Evolutionary conservation across 148 eudicot genomes (phyloP), one percentile per base, ranked within the genome.

Genomic region (Vaccinium myrtillus): DNA sequence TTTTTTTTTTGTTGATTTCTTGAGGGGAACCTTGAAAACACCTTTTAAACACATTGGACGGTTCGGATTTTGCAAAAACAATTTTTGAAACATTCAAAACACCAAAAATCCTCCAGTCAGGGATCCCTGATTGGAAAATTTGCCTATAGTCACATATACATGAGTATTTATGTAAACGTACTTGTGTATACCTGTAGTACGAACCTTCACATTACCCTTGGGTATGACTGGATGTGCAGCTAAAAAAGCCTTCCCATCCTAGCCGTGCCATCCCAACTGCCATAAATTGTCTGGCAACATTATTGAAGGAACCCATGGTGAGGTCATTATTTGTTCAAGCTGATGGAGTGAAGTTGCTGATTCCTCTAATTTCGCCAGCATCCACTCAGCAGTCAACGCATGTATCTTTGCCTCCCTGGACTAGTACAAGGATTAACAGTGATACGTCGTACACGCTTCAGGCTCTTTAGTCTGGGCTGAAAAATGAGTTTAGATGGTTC

Each of bases 321-420:
- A 88, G 99, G 87, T 95, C 98, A 74, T 92, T 93, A 58, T 95
- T 96, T 87, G 96, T 95, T 91, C 93, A 93, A 93, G 90, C 92
- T n/a, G 98, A 96, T 87, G 99, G 98, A 53, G 98, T 97, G 83
- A 95, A 95, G 90, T 91, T 97, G 86, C 95, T 95, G n/a, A 89
- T 95, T 83, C 99, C 98, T 85, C 84, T 97, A 27, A 94, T 97
- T 85, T 84, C 88, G 82, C 98, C 98, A 30, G 98, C 96, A 77
- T 94, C 98, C 83, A 94, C 92, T 87, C 98, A 93, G 86, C 97
- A 95, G 75, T 93, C 98, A 74, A 93, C 91, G 59, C 99, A 93
- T 97, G 98, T 93, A 86, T 78, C 32, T 51, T 81, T 51, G 5
- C 70, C 61, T 81, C 43, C 65, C 25, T 18, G 18, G 71, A 78